Evolutionary conservation across 345 rosid genomes (phyloP).

Genomic region (Alliaria petiolata): DNA sequence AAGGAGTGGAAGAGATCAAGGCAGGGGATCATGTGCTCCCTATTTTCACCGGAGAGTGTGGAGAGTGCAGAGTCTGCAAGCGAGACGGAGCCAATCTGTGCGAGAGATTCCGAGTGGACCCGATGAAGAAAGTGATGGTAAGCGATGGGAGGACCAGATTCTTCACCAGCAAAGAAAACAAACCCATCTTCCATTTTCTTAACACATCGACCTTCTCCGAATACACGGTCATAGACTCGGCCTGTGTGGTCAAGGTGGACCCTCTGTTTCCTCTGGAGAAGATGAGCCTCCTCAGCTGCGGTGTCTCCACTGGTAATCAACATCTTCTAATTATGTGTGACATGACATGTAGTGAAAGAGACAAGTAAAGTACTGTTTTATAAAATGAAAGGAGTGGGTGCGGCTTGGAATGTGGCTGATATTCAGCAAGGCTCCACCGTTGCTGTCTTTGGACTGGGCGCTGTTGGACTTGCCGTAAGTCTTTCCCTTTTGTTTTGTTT

Average conservation of each 20-base stretch:
- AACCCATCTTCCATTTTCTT: conserved; percentile 41
- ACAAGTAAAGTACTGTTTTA: background rate
- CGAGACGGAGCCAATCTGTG: conserved; percentile 46
- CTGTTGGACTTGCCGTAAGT: conserved; percentile 63
- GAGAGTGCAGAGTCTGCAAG: conserved; percentile 55
- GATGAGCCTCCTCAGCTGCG: conserved; percentile 61
- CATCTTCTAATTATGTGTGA: background rate
- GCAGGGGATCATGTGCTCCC: conserved; percentile 68
- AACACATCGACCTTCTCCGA: conserved; percentile 64
- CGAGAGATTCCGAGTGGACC: conserved; percentile 39
- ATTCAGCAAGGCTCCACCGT: conserved; percentile 53
- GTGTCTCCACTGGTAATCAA: conserved; percentile 48
- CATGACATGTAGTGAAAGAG: conserved; percentile 9
- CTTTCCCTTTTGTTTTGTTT: background rate
- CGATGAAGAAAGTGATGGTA: conserved; percentile 36
- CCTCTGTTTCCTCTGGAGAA: conserved; percentile 35
- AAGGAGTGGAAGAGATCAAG: conserved; percentile 43
- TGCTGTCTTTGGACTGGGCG: conserved; percentile 69
- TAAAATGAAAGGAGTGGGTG: conserved; percentile 49
- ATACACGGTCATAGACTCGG: conserved; percentile 51
- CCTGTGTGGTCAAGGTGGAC: conserved; percentile 46
- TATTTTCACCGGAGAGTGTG: conserved; percentile 45
- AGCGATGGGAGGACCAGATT: conserved; percentile 56
- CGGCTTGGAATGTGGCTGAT: conserved; percentile 64
- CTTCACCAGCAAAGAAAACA: conserved; percentile 46